phyloP scores from a whole-genome alignment of 805 yeast genomes.

The Millerozyma acaciae region DNA sequence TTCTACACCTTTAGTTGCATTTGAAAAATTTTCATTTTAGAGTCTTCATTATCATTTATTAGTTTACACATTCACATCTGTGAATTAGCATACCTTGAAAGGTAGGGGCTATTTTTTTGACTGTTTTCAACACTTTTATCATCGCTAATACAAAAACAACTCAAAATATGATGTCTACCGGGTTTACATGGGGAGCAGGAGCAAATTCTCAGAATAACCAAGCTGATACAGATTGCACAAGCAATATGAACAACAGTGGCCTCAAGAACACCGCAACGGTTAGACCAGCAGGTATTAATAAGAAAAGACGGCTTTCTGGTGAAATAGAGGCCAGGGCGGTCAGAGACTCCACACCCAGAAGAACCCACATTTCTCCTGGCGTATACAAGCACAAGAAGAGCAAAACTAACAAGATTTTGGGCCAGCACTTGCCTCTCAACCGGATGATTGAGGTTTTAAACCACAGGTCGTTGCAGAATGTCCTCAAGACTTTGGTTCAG shows the following conservation, averaged over 20 bases:
- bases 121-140: too few relatives aligned
- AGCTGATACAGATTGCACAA: neutral
- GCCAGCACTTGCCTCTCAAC: slow-evolving; percentile 58
- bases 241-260: slow-evolving; percentile 1
- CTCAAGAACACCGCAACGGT: slow-evolving; percentile 4
- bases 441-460: slow-evolving; percentile 70
- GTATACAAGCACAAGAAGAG: slow-evolving; percentile 22
- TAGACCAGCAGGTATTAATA: slow-evolving; percentile 3
- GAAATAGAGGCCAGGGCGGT: slow-evolving; percentile 6
- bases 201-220: neutral
- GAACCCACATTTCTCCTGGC: slow-evolving; percentile 1
- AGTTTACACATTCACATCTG: too few relatives aligned
- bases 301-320: slow-evolving; percentile 15
- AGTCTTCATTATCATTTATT: too few relatives aligned
- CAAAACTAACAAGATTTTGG: slow-evolving; percentile 44
- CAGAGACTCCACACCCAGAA: slow-evolving; percentile 4
- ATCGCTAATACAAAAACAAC: neutral
- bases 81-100: too few relatives aligned
- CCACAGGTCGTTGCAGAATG: slow-evolving; percentile 46
- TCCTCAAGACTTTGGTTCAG: slow-evolving; percentile 51
- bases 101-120: too few relatives aligned
- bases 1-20: too few relatives aligned
- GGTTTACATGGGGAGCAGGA: slow-evolving; percentile 27
- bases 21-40: too few relatives aligned
- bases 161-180: slow-evolving; percentile 21